Base-by-base conservation (phyloP, 495 filamentous ascomycete genomes). In the Penicillium chermesinum region DNA sequence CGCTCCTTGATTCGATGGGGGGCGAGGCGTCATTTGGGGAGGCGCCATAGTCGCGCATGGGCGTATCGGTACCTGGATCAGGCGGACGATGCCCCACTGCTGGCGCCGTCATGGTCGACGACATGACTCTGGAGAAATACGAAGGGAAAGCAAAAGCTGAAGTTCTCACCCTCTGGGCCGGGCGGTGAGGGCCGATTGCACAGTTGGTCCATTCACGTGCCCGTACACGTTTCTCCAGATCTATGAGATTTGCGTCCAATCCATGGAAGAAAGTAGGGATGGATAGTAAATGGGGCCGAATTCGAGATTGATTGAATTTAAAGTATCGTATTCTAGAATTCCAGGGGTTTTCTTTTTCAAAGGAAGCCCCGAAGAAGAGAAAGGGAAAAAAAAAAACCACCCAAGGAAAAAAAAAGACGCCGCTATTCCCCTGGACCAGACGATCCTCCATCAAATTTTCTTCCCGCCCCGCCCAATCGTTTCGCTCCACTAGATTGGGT, bases 91-190 rank as follows among this genome's bases (percentile, higher is more conserved):
- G 72, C 62, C 69, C 69, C 67, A 75, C 65, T 63, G 70, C 67
- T 69, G 72, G 70, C 67, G 72, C 72, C 65, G 69, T 78, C 67
- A 79, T 78, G 72, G 73, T 78, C 69, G 74, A 79, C 62, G 72
- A 76, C 68, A 77, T 72, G 67, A 72, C 75, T 69, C 57, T 62
- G 46, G 49, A 42, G 61, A 58, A 48, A 51, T 50, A 53, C 49
- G 56, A 54, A 46, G 48, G 50, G 52, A 55, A 57, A 54, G 60
- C 54, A 55, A 57, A 53, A 56, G 54, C 52, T 54, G 64, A 59
- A 58, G 55, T 62, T 61, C 59, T 65, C 55, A 49, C 54, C 53
- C 52, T 49, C 50, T 39, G 43, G 44, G 40, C 57, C 54, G 59
- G 58, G 61, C 68, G 62, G 62, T 65, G 62, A 63, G 52, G 34